These are phyloP conservation scores for Pythium scleroteichum DNA, from an alignment of 352 stramenopile species.

Conservation along the genomic window DNA sequence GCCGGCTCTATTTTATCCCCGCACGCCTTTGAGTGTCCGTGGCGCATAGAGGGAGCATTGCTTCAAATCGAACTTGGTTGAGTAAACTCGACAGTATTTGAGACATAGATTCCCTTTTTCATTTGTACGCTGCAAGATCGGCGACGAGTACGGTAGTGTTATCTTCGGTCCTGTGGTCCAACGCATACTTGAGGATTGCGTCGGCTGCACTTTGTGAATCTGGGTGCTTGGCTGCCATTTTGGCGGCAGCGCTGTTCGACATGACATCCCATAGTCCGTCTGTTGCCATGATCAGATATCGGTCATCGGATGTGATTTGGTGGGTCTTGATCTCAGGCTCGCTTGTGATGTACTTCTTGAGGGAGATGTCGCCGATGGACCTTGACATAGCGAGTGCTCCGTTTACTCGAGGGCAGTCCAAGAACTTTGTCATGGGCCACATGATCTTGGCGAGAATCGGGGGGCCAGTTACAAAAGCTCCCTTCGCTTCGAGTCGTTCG, in stretches of 20 bases:
- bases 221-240: constrained; percentile 48
- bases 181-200: constrained; percentile 57
- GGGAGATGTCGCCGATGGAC: constrained; percentile 79
- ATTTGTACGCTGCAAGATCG: constrained; percentile 58
- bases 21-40: too few relatives aligned
- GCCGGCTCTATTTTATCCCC: too few relatives aligned
- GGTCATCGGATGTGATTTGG: constrained; percentile 50
- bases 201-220: constrained; percentile 62
- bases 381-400: constrained; percentile 78
- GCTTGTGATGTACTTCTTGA: constrained; percentile 76
- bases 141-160: constrained; percentile 83
- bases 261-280: constrained; percentile 87
- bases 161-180: constrained; percentile 59
- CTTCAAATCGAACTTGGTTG: too few relatives aligned
- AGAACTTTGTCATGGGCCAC: constrained; percentile 73
- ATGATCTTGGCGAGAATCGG: constrained; percentile 66
- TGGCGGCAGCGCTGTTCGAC: constrained; percentile 60
- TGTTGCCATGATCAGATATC: constrained; percentile 78
- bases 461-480: constrained; percentile 63
- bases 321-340: constrained; percentile 78
- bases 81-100: not conserved
- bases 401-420: constrained; percentile 84
- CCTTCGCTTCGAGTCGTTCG: constrained; percentile 67
- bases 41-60: too few relatives aligned
- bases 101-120: constrained; percentile 20